These are phyloP conservation scores for Clonostachys solani DNA, from an alignment of 2,329 filamentous ascomycete genomes.

Conservation along the genomic window DNA sequence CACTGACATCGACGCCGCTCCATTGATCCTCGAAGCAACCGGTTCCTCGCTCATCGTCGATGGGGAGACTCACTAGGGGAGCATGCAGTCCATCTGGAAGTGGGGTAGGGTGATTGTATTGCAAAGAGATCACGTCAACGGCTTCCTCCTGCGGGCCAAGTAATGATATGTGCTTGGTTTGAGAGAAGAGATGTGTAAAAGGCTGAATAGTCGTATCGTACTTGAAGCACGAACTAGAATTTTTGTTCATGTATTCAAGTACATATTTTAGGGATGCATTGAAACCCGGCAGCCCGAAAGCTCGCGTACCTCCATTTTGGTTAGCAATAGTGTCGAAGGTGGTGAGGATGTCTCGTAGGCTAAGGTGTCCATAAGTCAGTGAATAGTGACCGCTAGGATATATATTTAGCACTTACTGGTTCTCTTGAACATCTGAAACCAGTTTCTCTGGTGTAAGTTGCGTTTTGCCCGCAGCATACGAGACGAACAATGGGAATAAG, in stretches of 20 bases:
- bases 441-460: too few relatives aligned
- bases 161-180: constrained; percentile 33
- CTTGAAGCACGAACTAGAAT: background rate
- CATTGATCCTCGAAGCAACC: constrained; percentile 35
- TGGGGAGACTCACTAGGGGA: constrained; percentile 24
- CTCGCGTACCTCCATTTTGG: constrained; percentile 43
- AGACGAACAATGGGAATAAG: too few relatives aligned
- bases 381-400: too few relatives aligned
- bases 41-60: constrained; percentile 27
- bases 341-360: too few relatives aligned
- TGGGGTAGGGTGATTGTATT: constrained; percentile 39
- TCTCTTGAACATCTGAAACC: too few relatives aligned
- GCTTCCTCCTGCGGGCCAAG: constrained; percentile 33
- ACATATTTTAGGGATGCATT: constrained; percentile 40
- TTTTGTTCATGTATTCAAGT: constrained; percentile 17
- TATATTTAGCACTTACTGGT: too few relatives aligned
- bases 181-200: constrained; percentile 39
- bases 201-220: constrained; percentile 37
- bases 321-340: too few relatives aligned
- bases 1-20: constrained; percentile 27
- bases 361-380: too few relatives aligned
- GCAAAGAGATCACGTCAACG: constrained; percentile 34
- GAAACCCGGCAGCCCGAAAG: constrained; percentile 46
- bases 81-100: constrained; percentile 24
- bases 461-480: too few relatives aligned